These are phyloP conservation scores for Mycosphaerella sp. DNA, from an alignment of 2,329 filamentous ascomycete species.

Conservation along the genomic window DNA sequence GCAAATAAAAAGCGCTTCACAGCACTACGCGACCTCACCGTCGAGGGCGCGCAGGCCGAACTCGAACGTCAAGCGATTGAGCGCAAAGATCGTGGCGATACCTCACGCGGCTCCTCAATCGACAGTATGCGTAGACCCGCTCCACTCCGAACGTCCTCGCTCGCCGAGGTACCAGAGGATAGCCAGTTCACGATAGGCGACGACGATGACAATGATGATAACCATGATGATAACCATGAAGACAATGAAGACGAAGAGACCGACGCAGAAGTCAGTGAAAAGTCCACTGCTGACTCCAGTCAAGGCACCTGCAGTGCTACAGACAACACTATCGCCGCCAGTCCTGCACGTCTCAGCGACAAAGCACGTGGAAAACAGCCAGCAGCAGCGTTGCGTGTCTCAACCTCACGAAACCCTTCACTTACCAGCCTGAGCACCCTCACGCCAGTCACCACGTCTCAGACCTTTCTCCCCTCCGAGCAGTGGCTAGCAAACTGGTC, in stretches of 20 bases:
- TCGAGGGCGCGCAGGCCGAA: slow-evolving; percentile 88
- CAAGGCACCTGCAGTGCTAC: background rate
- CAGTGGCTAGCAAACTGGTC: slow-evolving; percentile 91
- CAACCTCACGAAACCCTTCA: slow-evolving; percentile 60
- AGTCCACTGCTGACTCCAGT: background rate
- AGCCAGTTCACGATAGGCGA: slow-evolving; percentile 73
- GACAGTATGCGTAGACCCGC: slow-evolving; percentile 63
- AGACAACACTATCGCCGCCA: background rate
- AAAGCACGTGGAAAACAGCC: slow-evolving; percentile 96
- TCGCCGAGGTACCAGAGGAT: slow-evolving; percentile 61
- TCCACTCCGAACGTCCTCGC: slow-evolving; percentile 48
- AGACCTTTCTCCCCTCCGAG: slow-evolving; percentile 67
- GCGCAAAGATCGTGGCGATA: slow-evolving; percentile 47
- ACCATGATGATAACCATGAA: slow-evolving; percentile 50
- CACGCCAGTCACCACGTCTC: slow-evolving; percentile 43
- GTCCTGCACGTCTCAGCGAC: slow-evolving; percentile 67
- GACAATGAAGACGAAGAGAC: slow-evolving; percentile 19
- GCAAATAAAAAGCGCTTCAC: slow-evolving; percentile 78
- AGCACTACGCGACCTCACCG: slow-evolving; percentile 75
- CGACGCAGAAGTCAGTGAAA: slow-evolving; percentile 5
- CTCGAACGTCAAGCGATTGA: slow-evolving; percentile 71
- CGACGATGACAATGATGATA: slow-evolving; percentile 60
- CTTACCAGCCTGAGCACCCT: slow-evolving; percentile 69
- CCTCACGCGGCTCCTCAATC: slow-evolving; percentile 51
- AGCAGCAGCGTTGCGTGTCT: slow-evolving; percentile 49